These are phyloP conservation scores for Gymnopilus dilepis DNA, from an alignment of 768 basidiomycete genomes.

Conservation along the genomic window DNA sequence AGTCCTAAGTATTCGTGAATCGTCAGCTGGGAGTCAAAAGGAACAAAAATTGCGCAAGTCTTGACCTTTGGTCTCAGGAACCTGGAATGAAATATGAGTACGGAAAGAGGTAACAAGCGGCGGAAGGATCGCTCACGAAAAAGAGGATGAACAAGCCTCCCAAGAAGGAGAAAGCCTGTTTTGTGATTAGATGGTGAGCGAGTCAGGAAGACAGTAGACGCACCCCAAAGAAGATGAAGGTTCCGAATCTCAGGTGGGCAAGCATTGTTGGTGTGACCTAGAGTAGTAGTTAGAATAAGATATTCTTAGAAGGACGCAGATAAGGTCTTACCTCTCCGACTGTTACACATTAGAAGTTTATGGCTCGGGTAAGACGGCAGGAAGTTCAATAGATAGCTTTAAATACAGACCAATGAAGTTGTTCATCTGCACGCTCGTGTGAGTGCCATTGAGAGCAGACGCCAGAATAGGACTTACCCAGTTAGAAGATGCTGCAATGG, in stretches of 20 bases:
- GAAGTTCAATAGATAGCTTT: background rate
- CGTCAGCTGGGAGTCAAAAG: background rate
- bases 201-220: slow-evolving; percentile 21
- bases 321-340: slow-evolving; percentile 56
- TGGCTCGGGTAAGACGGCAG: background rate
- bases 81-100: slow-evolving; percentile 35
- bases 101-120: background rate
- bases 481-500: slow-evolving; percentile 77
- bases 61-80: slow-evolving; percentile 75
- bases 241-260: slow-evolving; percentile 65
- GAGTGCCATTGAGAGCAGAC: background rate
- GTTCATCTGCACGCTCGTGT: slow-evolving; percentile 59
- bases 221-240: slow-evolving; percentile 80
- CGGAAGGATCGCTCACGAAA: slow-evolving; percentile 47
- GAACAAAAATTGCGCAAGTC: background rate
- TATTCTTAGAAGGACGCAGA: background rate
- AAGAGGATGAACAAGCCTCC: slow-evolving; percentile 71
- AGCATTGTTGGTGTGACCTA: slow-evolving; percentile 77
- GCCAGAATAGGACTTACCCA: slow-evolving; percentile 50
- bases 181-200: background rate
- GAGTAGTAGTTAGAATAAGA: background rate
- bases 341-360: slow-evolving; percentile 21
- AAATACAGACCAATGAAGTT: slow-evolving; percentile 66
- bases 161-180: slow-evolving; percentile 66
- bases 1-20: slow-evolving; percentile 39